Conservation (phyloP, 495 filamentous ascomycete species). For the Chaetomidium leptoderma region DNA sequence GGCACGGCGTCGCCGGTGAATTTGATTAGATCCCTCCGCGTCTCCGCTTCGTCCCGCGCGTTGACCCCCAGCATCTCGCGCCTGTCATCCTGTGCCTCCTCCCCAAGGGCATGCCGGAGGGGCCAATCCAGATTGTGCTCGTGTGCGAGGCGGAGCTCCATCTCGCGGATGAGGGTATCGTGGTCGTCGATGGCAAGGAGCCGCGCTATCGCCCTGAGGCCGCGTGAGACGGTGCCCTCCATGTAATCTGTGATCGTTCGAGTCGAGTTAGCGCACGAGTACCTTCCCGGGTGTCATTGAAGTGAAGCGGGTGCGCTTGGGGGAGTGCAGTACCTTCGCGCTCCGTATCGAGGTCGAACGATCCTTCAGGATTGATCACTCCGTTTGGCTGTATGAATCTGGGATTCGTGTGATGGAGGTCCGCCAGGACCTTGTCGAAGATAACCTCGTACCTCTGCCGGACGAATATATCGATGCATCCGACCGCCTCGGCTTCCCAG, state of each 20-base stretch:
- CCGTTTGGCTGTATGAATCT: neutral
- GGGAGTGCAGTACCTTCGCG: slow-evolving; percentile 1
- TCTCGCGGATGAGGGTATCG: neutral
- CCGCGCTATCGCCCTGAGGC: neutral
- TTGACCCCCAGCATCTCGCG: neutral
- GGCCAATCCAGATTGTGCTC: neutral
- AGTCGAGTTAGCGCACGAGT: neutral
- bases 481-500: slow-evolving; percentile 1
- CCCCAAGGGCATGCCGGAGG: no score
- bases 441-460: neutral
- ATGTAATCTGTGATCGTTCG: neutral
- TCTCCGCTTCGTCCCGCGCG: neutral
- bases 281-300: no score
- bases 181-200: neutral
- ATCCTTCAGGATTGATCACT: neutral
- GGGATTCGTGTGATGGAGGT: neutral
- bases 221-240: neutral
- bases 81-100: neutral
- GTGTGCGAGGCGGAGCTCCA: neutral
- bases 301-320: no score
- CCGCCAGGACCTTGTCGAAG: neutral
- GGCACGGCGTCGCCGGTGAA: neutral
- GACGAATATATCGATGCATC: neutral
- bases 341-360: neutral
- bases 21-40: neutral